Percentiles rank a stretch among this genome's conserved stretches.
phyloP scores from a whole-genome alignment of 2,329 filamentous ascomycete genomes.

The Teratosphaeria nubilosa region DNA sequence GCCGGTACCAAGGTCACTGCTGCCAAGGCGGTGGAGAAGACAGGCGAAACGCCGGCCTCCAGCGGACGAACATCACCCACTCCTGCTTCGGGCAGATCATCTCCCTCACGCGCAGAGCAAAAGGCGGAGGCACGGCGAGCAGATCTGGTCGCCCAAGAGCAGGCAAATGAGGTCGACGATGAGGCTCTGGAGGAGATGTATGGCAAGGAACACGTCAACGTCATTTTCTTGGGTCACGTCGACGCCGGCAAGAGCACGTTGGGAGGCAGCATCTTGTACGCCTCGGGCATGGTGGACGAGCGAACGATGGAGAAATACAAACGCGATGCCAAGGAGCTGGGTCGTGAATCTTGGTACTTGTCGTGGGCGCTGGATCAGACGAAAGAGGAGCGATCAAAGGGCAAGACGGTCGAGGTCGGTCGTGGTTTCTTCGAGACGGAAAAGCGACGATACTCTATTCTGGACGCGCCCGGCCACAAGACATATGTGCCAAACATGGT shows the following conservation, averaged over 20 bases:
- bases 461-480: slow-evolving; percentile 96
- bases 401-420: slow-evolving; percentile 96
- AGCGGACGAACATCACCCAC: slow-evolving; percentile 67
- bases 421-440: slow-evolving; percentile 95
- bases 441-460: slow-evolving; percentile 88
- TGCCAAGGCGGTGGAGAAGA: slow-evolving; percentile 84
- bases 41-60: slow-evolving; percentile 53
- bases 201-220: slow-evolving; percentile 86
- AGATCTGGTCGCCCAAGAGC: slow-evolving; percentile 77
- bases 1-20: slow-evolving; percentile 78
- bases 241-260: slow-evolving; percentile 97
- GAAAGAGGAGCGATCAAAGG: slow-evolving; percentile 90
- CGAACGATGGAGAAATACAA: slow-evolving; percentile 98
- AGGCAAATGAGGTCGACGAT: slow-evolving; percentile 68
- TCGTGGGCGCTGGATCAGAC: slow-evolving; percentile 97
- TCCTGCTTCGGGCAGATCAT: slow-evolving; percentile 74
- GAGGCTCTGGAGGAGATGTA: slow-evolving; percentile 88
- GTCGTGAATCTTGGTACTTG: slow-evolving; percentile 96
- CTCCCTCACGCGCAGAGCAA: slow-evolving; percentile 47
- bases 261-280: slow-evolving; percentile 84
- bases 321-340: slow-evolving; percentile 88
- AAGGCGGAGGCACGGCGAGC: slow-evolving; percentile 54
- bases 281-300: slow-evolving; percentile 98
- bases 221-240: slow-evolving; percentile 97
- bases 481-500: slow-evolving; percentile 99